Evolutionary conservation across 73 alveolate species (phyloP), one percentile per base, ranked within the genome.

Genomic region (Symbiodinium pilosum): DNA sequence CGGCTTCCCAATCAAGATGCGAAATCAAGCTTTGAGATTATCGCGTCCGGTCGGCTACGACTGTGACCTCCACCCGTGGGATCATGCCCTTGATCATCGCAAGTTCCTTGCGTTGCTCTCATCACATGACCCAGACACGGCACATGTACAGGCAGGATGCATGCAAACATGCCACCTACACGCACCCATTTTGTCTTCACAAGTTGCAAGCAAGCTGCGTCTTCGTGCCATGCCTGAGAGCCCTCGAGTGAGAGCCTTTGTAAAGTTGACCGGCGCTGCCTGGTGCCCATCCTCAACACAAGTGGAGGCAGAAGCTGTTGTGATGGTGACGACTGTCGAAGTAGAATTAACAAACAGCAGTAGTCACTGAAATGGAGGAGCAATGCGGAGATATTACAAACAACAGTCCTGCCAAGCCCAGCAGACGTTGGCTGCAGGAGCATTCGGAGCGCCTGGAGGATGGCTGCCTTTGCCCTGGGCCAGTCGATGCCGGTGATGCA

Each of bases 21-120:
- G n/a, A n/a, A n/a, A n/a, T n/a, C n/a, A n/a, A n/a, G n/a, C n/a
- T n/a, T n/a, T n/a, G n/a, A 36, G 38, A 28, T 91, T 52, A 91
- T n/a, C 96, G 96, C 24, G 96, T 91, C 56, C 96, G 96, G 77
- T 91, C 96, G n/a, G 87, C 87, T 2, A 91, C 77, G 39, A 91
- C 39, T 6, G 51, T 42, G 51, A 91, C 96, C 8, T 91, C 87
- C 12, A 91, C 96, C 1, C 38, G 44, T 14, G 77, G 96, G 43
- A 84, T 75, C 40, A 68, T 38, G 54, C 88, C 96, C n/a, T 85
- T 28, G n/a, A 91, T 69, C 39, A 43, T 34, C 26, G 34, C 36
- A 36, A 91, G 77, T 75, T 91, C 96, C 96, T 91, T 9, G 68
- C 73, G 21, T 24, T 16, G 12, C 39, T 3, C 34, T 34, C 21